Evolutionary conservation across 331 rosid species (phyloP).

Genomic region (Spiraea crenata): DNA sequence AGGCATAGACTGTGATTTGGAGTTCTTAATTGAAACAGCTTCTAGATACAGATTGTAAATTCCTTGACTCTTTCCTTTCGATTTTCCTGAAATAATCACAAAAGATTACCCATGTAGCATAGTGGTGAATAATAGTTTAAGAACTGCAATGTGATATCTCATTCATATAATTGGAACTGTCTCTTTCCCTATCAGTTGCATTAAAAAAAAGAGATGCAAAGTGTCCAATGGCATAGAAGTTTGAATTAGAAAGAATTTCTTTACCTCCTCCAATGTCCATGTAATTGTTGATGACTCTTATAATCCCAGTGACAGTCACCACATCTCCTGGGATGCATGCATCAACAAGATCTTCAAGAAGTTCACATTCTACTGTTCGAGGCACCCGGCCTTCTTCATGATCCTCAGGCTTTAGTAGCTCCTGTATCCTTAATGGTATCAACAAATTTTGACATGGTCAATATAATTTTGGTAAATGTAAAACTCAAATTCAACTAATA

Average conservation of each 20-base stretch:
- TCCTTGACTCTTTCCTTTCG: conserved; percentile 82
- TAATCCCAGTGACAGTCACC: conserved; percentile 90
- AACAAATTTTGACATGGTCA: neutral
- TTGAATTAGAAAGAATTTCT: conserved; percentile 8
- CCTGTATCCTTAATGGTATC: conserved; percentile 60
- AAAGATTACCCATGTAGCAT: conserved; percentile 13
- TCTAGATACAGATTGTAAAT: conserved; percentile 88
- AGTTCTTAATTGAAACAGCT: conserved; percentile 77
- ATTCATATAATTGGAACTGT: neutral
- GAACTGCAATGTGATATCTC: neutral
- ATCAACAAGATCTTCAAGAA: conserved; percentile 87
- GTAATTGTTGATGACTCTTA: conserved; percentile 84
- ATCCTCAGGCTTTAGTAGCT: conserved; percentile 74
- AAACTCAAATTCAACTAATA: neutral
- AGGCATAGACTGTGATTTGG: conserved; percentile 64
- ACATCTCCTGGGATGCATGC: conserved; percentile 96
- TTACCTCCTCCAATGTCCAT: conserved; percentile 99
- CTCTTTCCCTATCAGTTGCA: neutral
- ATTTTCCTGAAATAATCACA: conserved; percentile 59
- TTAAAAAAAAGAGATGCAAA: neutral
- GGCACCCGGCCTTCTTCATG: conserved; percentile 99
- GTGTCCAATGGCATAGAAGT: neutral
- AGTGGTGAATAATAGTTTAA: conserved; percentile 22
- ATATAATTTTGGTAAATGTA: neutral
- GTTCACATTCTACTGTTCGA: conserved; percentile 96